Conservation (phyloP, 345 rosid species). For the Heritiera fomes region DNA sequence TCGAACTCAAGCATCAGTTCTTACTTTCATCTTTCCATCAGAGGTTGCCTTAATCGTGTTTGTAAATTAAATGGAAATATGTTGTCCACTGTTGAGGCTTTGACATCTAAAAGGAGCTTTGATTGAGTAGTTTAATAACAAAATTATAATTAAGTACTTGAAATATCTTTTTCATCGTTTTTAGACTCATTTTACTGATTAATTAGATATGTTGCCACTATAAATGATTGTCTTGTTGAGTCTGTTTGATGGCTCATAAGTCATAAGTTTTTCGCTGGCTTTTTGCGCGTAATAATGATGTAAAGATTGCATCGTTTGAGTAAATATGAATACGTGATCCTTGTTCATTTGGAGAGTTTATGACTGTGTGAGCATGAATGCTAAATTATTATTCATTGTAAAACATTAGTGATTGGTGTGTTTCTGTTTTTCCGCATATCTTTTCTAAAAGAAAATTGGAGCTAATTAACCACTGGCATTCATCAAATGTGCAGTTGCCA, state of each 20-base stretch:
- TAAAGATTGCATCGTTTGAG: no score
- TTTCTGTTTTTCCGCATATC: background rate
- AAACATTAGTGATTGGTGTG: background rate
- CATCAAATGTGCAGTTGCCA: slow-evolving; percentile 54
- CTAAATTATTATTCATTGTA: background rate
- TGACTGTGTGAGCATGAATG: background rate
- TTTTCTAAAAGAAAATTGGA: background rate
- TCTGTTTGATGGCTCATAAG: background rate
- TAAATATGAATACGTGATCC: background rate
- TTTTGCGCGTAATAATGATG: background rate
- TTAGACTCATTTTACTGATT: background rate
- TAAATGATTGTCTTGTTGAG: background rate
- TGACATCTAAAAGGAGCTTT: background rate
- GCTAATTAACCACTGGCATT: slow-evolving; percentile 16
- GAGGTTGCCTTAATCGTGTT: background rate
- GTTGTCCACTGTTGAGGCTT: background rate
- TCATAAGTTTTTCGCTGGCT: background rate
- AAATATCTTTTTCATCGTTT: background rate
- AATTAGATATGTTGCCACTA: background rate
- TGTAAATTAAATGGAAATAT: background rate
- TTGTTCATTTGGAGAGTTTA: background rate
- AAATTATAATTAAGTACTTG: background rate
- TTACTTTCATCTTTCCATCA: background rate
- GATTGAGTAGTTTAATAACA: background rate
- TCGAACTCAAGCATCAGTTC: background rate